Percentiles rank a stretch among this genome's conserved stretches.
Conservation (phyloP, 257 asterid species). For the Gentiana straminea region DNA sequence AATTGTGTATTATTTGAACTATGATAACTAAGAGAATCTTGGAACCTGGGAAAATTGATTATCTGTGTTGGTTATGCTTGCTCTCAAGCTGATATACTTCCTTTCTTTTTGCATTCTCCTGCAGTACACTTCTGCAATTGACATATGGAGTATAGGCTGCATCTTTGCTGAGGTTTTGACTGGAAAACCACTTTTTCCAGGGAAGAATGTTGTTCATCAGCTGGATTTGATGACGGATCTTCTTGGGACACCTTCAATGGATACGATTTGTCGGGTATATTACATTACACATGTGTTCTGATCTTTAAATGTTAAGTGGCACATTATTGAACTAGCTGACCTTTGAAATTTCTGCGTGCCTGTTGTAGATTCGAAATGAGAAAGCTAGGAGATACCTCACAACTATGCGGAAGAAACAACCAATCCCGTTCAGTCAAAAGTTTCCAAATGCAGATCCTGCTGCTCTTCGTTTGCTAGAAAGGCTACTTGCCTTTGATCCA, state of each 20-base stretch:
- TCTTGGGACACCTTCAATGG: constrained; percentile 83
- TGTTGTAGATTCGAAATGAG: constrained; percentile 70
- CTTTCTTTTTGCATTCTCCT: constrained; percentile 3
- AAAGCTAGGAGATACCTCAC: constrained; percentile 81
- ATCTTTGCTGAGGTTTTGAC: constrained; percentile 86
- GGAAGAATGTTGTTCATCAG: constrained; percentile 87
- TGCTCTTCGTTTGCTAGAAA: constrained; percentile 62
- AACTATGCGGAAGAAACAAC: constrained; percentile 73
- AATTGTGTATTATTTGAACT: no score
- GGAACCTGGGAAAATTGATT: not conserved
- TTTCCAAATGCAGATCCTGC: constrained; percentile 78
- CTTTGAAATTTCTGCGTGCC: constrained; percentile 6
- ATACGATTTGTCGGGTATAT: constrained; percentile 65
- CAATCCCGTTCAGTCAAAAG: constrained; percentile 54
- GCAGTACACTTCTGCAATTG: constrained; percentile 95
- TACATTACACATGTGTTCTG: constrained; percentile 4
- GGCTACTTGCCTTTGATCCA: constrained; percentile 75
- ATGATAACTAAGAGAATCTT: not conserved
- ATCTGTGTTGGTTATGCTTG: not conserved
- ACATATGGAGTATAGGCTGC: constrained; percentile 94
- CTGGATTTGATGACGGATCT: constrained; percentile 86
- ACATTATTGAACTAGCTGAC: not conserved
- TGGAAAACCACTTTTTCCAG: constrained; percentile 85
- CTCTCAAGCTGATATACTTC: constrained; percentile 1
- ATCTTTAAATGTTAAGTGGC: no score